Base-by-base conservation (phyloP, 176 grass and related monocot genomes). In the Rhynchospora tenuis region DNA sequence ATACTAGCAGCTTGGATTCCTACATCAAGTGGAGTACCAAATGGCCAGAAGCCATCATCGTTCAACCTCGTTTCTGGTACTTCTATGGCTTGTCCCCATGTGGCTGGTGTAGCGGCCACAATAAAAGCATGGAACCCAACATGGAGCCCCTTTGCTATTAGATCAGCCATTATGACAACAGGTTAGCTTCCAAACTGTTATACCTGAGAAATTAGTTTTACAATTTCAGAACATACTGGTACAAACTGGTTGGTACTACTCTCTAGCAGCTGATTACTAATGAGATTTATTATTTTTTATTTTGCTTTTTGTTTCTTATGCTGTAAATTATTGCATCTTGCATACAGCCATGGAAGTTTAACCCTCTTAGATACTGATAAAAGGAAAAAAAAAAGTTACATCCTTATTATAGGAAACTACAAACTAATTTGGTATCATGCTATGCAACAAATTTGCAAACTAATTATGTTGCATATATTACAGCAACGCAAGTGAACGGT, bases 61-160 rank as follows among this genome's bases (percentile, higher is more conserved):
- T 98, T 98, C 86, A 98, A 98, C 17, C 78, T 98, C 7, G 86
- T 91, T 33, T 98, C 95, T 0, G 92, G 95, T 20, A 98, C 95
- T 31, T 98, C 95, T 77, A 98, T 98, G 92, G 92, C 92, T 3
- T 98, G 95, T 68, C 95, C 92, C 0, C 95, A 98, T 83, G 90
- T 94, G 12, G 86, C 92, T 0, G 90, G 90, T 0, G 89, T 87
- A 0, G 92, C 92, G 2, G 90, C 95, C 5, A 94, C 87, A 0
- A 50, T 98, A 20, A 94, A 80, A 64, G 59, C 92, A 14, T 94
- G 95, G 95, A 93, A 98, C n/a, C 92, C 92, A 1, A 86, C 85
- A 10, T 94, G 95, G 95, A 98, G 90, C 67, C 95, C 92, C 0
- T 89, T 90, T 4, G 95, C 92, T 9, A 84, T 98, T 82, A 64